Evolutionary conservation across 495 filamentous ascomycete species (phyloP).

Genomic region (Neurospora sp.): DNA sequence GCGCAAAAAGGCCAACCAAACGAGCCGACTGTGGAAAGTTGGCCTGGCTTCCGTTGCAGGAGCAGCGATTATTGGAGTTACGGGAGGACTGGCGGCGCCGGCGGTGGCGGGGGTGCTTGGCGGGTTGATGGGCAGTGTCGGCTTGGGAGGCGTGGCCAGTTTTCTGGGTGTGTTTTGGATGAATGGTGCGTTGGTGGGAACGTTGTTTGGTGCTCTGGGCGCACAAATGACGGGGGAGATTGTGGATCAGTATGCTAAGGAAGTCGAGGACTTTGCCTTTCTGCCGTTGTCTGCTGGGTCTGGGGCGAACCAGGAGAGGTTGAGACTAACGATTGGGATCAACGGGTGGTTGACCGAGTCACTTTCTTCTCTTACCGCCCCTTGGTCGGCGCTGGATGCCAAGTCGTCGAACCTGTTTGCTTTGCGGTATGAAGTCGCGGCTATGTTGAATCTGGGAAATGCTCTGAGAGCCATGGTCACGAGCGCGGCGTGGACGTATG

Average conservation of each 20-base stretch:
- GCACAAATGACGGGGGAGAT: slow-evolving; percentile 76
- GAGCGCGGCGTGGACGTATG: slow-evolving; percentile 59
- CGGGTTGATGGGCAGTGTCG: slow-evolving; percentile 75
- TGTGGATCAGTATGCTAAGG: slow-evolving; percentile 74
- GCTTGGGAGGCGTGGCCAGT: slow-evolving; percentile 72
- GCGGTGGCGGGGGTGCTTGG: slow-evolving; percentile 82
- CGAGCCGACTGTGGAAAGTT: slow-evolving; percentile 69
- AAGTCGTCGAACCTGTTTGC: slow-evolving; percentile 67
- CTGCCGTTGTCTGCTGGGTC: slow-evolving; percentile 49
- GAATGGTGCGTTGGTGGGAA: slow-evolving; percentile 71
- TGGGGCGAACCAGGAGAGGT: slow-evolving; percentile 21
- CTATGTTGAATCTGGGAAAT: slow-evolving; percentile 65
- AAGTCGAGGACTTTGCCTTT: slow-evolving; percentile 84
- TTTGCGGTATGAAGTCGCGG: slow-evolving; percentile 66
- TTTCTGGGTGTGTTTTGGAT: slow-evolving; percentile 76
- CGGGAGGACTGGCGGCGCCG: slow-evolving; percentile 78
- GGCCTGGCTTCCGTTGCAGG: slow-evolving; percentile 80
- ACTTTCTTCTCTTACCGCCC: slow-evolving; percentile 53
- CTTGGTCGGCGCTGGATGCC: slow-evolving; percentile 61
- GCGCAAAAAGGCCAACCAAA: slow-evolving; percentile 51
- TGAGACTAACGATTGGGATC: slow-evolving; percentile 74
- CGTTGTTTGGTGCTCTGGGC: slow-evolving; percentile 81
- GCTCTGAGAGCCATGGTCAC: slow-evolving; percentile 56
- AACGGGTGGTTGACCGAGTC: slow-evolving; percentile 53
- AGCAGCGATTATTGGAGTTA: slow-evolving; percentile 77